phyloP scores from a whole-genome alignment of 2,329 filamentous ascomycete genomes.

The Phyllosticta citriasiana region DNA sequence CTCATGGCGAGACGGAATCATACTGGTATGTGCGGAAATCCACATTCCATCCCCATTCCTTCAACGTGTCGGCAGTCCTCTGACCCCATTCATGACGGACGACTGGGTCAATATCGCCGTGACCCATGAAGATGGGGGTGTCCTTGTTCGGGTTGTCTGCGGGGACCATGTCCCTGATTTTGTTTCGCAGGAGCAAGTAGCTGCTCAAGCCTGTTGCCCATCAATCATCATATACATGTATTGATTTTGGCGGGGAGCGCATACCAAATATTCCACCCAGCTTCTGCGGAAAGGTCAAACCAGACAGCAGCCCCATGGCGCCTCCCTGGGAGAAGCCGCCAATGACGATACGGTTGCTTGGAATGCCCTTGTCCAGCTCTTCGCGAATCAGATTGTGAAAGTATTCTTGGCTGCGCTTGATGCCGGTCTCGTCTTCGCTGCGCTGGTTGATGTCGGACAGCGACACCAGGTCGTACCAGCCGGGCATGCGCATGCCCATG shows the following conservation, averaged over 20 bases:
- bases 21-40: slow-evolving; percentile 68
- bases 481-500: slow-evolving; percentile 69
- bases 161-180: slow-evolving; percentile 42
- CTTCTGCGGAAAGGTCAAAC: slow-evolving; percentile 62
- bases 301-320: slow-evolving; percentile 74
- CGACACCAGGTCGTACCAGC: slow-evolving; percentile 67
- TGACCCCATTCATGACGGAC: slow-evolving; percentile 61
- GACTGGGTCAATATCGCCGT: slow-evolving; percentile 68
- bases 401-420: slow-evolving; percentile 62
- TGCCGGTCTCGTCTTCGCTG: slow-evolving; percentile 60
- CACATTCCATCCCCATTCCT: slow-evolving; percentile 60
- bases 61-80: slow-evolving; percentile 56
- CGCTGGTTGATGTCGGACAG: slow-evolving; percentile 36
- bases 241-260: not conserved
- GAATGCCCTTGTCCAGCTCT: slow-evolving; percentile 73
- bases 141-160: slow-evolving; percentile 51
- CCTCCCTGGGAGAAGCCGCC: slow-evolving; percentile 83
- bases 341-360: slow-evolving; percentile 71
- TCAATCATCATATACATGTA: not conserved
- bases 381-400: slow-evolving; percentile 70
- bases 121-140: slow-evolving; percentile 80
- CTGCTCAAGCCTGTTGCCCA: slow-evolving; percentile 50
- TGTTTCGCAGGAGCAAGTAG: slow-evolving; percentile 64
- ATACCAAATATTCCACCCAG: slow-evolving; percentile 71
- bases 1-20: slow-evolving; percentile 19